phyloP scores from a whole-genome alignment of 2,329 filamentous ascomycete genomes.

The Aspergillus sp. region DNA sequence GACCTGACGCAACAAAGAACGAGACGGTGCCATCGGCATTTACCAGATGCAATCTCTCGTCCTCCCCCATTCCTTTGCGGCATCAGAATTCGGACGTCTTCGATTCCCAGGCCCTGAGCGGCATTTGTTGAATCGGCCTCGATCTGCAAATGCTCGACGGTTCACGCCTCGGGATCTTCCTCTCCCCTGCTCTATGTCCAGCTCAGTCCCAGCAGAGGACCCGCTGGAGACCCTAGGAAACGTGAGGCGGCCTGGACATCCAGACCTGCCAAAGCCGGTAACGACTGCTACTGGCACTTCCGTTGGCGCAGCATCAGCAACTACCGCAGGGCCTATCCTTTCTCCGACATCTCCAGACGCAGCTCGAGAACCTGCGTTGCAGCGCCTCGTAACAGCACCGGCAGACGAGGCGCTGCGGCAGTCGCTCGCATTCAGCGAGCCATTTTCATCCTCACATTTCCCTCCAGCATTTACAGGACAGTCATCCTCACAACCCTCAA shows the following conservation, averaged over 20 bases:
- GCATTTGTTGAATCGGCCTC: slow-evolving; percentile 34
- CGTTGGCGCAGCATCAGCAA: slow-evolving; percentile 10
- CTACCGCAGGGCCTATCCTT: slow-evolving; percentile 12
- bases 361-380: slow-evolving; percentile 16
- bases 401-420: slow-evolving; percentile 19
- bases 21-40: slow-evolving; percentile 8
- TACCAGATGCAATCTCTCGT: slow-evolving; percentile 44
- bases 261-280: slow-evolving; percentile 26
- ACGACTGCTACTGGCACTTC: slow-evolving; percentile 14
- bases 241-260: slow-evolving; percentile 31
- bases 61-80: slow-evolving; percentile 39
- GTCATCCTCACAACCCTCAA: slow-evolving; percentile 18
- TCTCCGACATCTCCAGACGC: slow-evolving; percentile 18
- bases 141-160: slow-evolving; percentile 39
- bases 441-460: slow-evolving; percentile 18
- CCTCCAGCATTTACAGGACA: slow-evolving; percentile 23
- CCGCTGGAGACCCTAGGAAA: slow-evolving; percentile 39
- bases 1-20: neutral
- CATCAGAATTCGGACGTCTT: slow-evolving; percentile 37
- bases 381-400: slow-evolving; percentile 16
- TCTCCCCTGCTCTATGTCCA: slow-evolving; percentile 46
- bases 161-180: slow-evolving; percentile 41
- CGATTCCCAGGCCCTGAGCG: slow-evolving; percentile 36
- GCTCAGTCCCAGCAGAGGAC: slow-evolving; percentile 39
- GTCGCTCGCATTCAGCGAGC: slow-evolving; percentile 19